These are phyloP conservation scores for Prunus mongolica DNA, from an alignment of 306 rosid species.

Conservation along the genomic window DNA sequence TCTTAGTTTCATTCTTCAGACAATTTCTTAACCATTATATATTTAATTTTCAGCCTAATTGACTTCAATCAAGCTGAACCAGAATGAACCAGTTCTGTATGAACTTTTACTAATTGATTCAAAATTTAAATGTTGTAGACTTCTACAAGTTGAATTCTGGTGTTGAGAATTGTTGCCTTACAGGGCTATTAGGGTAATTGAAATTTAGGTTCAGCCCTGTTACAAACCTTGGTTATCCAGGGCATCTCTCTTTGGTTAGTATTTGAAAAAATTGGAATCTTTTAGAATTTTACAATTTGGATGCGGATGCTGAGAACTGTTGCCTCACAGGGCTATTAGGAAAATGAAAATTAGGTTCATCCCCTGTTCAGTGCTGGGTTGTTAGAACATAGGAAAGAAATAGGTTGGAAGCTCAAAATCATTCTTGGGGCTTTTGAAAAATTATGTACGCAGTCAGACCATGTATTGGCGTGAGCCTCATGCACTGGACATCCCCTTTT, in stretches of 20 bases:
- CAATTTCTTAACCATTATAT: background rate
- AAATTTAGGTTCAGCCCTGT: background rate
- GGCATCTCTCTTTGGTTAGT: background rate
- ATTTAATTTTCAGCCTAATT: background rate
- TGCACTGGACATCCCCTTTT: background rate
- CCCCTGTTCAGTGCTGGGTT: background rate
- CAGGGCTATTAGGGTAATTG: background rate
- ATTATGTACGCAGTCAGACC: background rate
- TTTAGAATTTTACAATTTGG: background rate
- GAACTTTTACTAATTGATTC: background rate
- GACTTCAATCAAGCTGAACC: background rate
- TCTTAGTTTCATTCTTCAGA: slow-evolving; percentile 11
- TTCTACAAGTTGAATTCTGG: background rate
- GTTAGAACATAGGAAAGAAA: background rate
- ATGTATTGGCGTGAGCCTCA: background rate
- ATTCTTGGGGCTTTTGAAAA: background rate
- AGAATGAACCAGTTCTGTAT: background rate
- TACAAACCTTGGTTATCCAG: background rate
- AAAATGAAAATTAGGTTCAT: background rate
- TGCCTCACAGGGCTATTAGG: background rate
- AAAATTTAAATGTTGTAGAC: background rate
- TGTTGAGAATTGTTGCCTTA: background rate
- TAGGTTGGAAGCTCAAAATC: background rate
- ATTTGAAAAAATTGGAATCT: background rate
- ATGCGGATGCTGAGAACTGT: background rate